Percentiles rank a stretch among this genome's conserved stretches.
phyloP scores from a whole-genome alignment of 805 yeast genomes.

The Candida qinlingensis region DNA sequence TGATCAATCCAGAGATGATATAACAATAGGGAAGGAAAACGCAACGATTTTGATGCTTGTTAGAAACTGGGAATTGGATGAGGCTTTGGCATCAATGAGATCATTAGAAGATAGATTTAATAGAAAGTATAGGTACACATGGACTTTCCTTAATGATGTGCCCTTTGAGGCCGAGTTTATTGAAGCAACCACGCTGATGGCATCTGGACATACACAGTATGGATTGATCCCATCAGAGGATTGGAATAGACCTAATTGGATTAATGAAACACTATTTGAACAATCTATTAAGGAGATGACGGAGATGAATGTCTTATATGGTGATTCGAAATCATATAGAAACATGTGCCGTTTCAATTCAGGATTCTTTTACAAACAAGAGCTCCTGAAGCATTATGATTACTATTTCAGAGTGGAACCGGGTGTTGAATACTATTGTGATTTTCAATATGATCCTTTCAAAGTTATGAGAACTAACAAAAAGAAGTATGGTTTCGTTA shows the following conservation, averaged over 20 bases:
- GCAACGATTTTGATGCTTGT: constrained; percentile 88
- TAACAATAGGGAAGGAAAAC: constrained; percentile 54
- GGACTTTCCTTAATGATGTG: constrained; percentile 76
- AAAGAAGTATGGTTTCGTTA: constrained; percentile 84
- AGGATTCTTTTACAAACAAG: constrained; percentile 83
- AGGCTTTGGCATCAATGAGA: constrained; percentile 72
- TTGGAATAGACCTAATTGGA: constrained; percentile 75
- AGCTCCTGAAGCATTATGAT: constrained; percentile 63
- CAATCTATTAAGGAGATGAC: constrained; percentile 40
- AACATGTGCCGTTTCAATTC: constrained; percentile 96
- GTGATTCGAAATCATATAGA: constrained; percentile 62
- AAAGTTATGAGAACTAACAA: constrained; percentile 66
- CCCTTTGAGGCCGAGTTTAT: constrained; percentile 62
- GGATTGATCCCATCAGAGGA: constrained; percentile 61
- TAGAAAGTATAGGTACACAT: constrained; percentile 58
- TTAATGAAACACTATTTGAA: constrained; percentile 53
- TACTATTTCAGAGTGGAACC: constrained; percentile 97
- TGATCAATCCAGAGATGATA: constrained; percentile 27
- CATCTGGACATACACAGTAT: constrained; percentile 59
- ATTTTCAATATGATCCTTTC: constrained; percentile 85
- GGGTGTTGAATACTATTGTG: constrained; percentile 82
- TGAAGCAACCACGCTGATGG: constrained; percentile 53
- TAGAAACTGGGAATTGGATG: constrained; percentile 71
- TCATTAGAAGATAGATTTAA: constrained; percentile 74
- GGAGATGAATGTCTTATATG: constrained; percentile 53